These are phyloP conservation scores for Psophocarpus tetragonolobus DNA, from an alignment of 306 rosid genomes.

Conservation along the genomic window DNA sequence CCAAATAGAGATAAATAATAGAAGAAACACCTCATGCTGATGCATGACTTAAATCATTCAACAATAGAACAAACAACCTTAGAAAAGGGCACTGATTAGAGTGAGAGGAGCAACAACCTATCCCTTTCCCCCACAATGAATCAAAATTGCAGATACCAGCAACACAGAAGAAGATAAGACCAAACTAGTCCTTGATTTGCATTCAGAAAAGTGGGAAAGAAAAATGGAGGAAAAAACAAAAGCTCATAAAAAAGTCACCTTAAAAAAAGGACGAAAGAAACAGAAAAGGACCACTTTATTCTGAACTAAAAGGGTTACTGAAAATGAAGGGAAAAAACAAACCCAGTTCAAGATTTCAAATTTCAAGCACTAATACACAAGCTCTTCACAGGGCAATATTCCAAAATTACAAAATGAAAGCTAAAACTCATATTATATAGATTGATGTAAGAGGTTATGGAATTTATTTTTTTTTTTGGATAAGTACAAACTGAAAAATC, in stretches of 20 bases:
- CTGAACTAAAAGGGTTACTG: neutral
- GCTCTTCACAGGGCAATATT: neutral
- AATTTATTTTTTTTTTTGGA: neutral
- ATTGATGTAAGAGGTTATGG: neutral
- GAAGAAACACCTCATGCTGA: neutral
- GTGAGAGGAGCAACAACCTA: neutral
- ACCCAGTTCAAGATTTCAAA: slow-evolving; percentile 18
- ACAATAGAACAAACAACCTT: neutral
- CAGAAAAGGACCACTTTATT: slow-evolving; percentile 4
- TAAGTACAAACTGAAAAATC: neutral
- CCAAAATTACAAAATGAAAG: slow-evolving; percentile 5
- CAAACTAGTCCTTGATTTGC: slow-evolving; percentile 7
- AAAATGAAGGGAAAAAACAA: slow-evolving; percentile 15
- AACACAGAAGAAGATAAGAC: neutral
- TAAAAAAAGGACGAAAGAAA: neutral
- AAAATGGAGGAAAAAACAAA: neutral
- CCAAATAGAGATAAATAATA: neutral
- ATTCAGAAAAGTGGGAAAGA: neutral
- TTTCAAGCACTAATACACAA: neutral
- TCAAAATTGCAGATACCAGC: neutral
- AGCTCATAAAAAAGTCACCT: neutral
- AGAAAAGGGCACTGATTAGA: neutral
- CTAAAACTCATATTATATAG: slow-evolving; percentile 11
- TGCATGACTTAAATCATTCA: neutral
- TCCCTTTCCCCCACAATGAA: neutral